Percentiles rank a stretch among this genome's conserved stretches.
Conservation (phyloP, 208 protist genomes). For the Leishmania amazonensis region DNA sequence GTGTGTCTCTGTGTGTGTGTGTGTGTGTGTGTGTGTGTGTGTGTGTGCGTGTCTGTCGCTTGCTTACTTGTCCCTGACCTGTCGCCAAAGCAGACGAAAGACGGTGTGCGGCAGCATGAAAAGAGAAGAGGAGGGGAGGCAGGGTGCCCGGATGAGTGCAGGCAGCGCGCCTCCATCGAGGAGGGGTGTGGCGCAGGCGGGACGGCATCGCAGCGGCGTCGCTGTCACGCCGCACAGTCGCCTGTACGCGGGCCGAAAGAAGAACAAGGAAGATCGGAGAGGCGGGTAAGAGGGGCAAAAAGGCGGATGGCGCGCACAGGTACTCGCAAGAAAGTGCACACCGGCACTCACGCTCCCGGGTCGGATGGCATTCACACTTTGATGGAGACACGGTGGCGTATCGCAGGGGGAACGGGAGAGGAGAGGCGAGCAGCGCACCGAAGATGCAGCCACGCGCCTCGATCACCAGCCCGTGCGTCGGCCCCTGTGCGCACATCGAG, state of each 20-base stretch:
- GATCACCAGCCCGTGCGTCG: slow-evolving; percentile 78
- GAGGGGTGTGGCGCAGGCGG: not conserved
- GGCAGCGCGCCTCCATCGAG: not conserved
- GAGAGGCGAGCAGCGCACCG: slow-evolving; percentile 39
- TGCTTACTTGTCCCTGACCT: not conserved
- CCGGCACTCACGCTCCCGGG: not conserved
- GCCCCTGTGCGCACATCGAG: slow-evolving; percentile 48
- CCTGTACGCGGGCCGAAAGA: not conserved
- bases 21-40: not conserved
- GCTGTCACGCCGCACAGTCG: not conserved
- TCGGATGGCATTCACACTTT: not conserved
- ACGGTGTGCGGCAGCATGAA: not conserved
- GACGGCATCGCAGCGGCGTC: not conserved
- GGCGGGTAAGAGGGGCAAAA: too few species aligned
- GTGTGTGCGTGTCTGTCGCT: not conserved
- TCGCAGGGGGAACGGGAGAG: not conserved
- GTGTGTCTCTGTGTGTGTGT: not conserved
- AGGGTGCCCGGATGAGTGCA: not conserved
- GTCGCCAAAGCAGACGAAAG: not conserved
- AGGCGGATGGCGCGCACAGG: not conserved
- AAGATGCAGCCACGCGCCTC: slow-evolving; percentile 83
- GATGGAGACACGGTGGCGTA: not conserved
- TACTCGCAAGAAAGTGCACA: not conserved
- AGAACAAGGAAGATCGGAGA: too few species aligned
- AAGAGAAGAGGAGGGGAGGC: not conserved